Conservation (phyloP, 768 basidiomycete species). For the Trametes cubensis region DNA sequence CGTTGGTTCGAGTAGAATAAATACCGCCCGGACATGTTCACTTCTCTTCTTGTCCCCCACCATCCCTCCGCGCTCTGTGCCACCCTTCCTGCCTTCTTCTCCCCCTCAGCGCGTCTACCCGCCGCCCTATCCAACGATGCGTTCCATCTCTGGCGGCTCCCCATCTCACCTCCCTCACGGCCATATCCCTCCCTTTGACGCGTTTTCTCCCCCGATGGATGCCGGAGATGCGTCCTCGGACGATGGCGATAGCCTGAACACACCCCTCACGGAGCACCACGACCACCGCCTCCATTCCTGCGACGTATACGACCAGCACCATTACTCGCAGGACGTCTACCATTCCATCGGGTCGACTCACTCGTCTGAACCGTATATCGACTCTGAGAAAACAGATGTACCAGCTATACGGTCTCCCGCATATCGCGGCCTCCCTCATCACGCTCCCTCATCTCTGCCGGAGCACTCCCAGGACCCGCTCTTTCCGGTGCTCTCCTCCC, state of each 20-base stretch:
- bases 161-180: conserved; percentile 8
- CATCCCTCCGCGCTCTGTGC: conserved; percentile 18
- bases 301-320: conserved; percentile 27
- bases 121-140: conserved; percentile 1
- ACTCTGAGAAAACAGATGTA: conserved; percentile 5
- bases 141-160: conserved; percentile 9
- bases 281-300: conserved; percentile 32
- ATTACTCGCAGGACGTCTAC: conserved; percentile 18
- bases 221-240: conserved; percentile 39
- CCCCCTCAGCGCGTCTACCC: neutral
- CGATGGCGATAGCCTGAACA: conserved; percentile 46
- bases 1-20: conserved; percentile 22
- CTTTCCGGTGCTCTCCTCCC: conserved; percentile 23
- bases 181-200: conserved; percentile 25
- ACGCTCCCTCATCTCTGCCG: conserved; percentile 17
- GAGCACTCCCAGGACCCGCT: conserved; percentile 21
- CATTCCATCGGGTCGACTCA: conserved; percentile 6
- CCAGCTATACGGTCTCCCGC: conserved; percentile 10
- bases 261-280: conserved; percentile 41
- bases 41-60: conserved; percentile 22
- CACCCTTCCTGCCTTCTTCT: conserved; percentile 19
- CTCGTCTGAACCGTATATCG: conserved; percentile 2
- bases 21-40: conserved; percentile 19
- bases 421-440: conserved; percentile 13
- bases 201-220: conserved; percentile 39